Base-by-base conservation (phyloP, 208 protist genomes). In the Tetramitus jugosus region DNA sequence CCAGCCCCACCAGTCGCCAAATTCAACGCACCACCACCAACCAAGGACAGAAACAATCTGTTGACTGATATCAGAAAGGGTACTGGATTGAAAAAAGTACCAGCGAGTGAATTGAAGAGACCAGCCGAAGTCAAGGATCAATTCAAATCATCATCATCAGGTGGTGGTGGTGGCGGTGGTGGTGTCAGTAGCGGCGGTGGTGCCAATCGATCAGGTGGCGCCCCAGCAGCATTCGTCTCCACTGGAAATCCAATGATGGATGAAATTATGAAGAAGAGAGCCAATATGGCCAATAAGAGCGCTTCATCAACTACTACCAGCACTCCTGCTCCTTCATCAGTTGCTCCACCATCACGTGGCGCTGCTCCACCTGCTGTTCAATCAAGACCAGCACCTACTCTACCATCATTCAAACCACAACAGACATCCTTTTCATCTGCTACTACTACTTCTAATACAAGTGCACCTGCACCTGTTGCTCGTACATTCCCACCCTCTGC, bases 231-330 rank as follows among this genome's bases (percentile, higher is more conserved):
- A 60, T 65, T 65, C 23, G 60, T 65, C 7, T 33, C 60, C 20
- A 65, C 62, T 43, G 62, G 62, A 39, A 68, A 68, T 68, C 37
- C 62, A 68, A 42, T 68, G 37, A n/a, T 68, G 35, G 62, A 68
- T n/a, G 62, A 68, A 68, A 29, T 68, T 0, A 40, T 2, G 8
- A 68, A 42, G 20, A 68, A 43, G 20, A 6, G 23, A 43, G 0
- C 60, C 6, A 37, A 3, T 31, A 35, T 26, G 31, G 4, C 29
- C 14, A 37, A 6, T 13, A 64, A 64, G 14, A 4, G 8, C 2
- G 37, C 60, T 4, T 4, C 60, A 64, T 4, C 60, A 31, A 37
- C 23, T 17, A 64, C 29, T 31, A n/a, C 52, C 14, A 35, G 45
- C 4, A 49, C 4, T 17, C 4, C 8, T 17, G 45, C 60, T 39